Conservation (phyloP, 805 yeast genomes). For the Torulaspora microellipsoides region DNA sequence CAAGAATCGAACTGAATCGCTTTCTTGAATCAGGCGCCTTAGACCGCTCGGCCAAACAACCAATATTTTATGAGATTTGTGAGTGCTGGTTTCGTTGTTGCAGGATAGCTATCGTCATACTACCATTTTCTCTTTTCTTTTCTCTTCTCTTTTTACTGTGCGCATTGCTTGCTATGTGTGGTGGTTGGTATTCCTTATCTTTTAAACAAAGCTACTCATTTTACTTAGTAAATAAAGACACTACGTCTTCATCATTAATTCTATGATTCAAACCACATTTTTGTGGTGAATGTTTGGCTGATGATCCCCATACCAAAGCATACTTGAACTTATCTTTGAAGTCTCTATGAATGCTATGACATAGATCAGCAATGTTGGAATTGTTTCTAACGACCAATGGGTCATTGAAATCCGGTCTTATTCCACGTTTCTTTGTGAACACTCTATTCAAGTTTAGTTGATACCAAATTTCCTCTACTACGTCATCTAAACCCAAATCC, state of each 20-base stretch:
- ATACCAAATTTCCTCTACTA: conserved; percentile 91
- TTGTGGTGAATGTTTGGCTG: conserved; percentile 93
- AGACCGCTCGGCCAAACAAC: conserved; percentile 34
- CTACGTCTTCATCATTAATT: conserved; percentile 91
- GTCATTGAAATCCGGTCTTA: conserved; percentile 72
- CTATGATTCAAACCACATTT: conserved; percentile 86
- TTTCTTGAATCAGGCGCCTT: conserved; percentile 32
- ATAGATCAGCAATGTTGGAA: conserved; percentile 78
- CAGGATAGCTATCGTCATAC: no score
- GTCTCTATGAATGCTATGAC: conserved; percentile 89
- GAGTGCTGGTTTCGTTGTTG: no score
- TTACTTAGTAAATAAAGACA: conserved; percentile 80
- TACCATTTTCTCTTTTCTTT: no score
- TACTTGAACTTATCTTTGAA: conserved; percentile 88
- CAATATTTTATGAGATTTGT: not conserved
- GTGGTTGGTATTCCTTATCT: no score
- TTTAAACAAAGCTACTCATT: not conserved
- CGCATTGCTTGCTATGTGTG: no score
- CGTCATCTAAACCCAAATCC: conserved; percentile 80
- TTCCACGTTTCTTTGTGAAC: conserved; percentile 85
- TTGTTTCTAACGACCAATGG: conserved; percentile 86
- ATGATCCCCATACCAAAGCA: conserved; percentile 94
- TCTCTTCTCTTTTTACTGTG: no score
- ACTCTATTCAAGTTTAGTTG: conserved; percentile 74
- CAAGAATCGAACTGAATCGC: conserved; percentile 17